These are phyloP conservation scores for Senecio squalidus DNA, from an alignment of 140 eudicot species.

Conservation along the genomic window DNA sequence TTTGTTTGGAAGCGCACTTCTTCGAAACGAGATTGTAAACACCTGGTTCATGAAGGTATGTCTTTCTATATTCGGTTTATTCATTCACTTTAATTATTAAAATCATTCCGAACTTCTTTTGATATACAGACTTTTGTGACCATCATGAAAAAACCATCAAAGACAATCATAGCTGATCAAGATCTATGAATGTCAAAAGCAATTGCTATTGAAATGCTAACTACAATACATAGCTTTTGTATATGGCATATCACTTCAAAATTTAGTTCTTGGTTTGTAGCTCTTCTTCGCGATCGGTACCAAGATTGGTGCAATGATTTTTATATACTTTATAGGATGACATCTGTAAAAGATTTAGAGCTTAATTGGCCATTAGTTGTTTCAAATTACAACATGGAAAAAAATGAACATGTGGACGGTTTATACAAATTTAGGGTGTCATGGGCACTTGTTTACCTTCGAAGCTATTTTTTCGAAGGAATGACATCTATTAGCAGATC, in stretches of 20 bases:
- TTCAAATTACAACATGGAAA: background rate
- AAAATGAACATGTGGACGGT: background rate
- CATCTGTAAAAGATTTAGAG: background rate
- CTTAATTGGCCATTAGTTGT: background rate
- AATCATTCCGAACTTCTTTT: background rate
- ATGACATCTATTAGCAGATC: background rate
- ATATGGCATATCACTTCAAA: background rate
- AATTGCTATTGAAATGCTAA: background rate
- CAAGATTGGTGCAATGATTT: too few species aligned
- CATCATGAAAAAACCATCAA: background rate
- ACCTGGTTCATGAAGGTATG: background rate
- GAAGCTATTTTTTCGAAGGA: background rate
- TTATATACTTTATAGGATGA: background rate
- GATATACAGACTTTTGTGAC: background rate
- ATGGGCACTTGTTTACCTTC: background rate
- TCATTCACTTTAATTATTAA: background rate
- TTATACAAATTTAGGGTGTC: background rate
- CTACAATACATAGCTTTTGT: background rate
- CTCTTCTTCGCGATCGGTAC: background rate
- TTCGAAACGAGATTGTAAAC: background rate
- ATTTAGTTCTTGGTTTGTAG: background rate
- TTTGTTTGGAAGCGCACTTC: constrained; percentile 5
- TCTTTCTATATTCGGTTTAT: background rate
- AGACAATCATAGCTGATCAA: background rate
- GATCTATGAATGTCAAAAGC: background rate